Conservation (phyloP, 192 early-diverging fungal genomes). For the Funneliformis geosporum region DNA sequence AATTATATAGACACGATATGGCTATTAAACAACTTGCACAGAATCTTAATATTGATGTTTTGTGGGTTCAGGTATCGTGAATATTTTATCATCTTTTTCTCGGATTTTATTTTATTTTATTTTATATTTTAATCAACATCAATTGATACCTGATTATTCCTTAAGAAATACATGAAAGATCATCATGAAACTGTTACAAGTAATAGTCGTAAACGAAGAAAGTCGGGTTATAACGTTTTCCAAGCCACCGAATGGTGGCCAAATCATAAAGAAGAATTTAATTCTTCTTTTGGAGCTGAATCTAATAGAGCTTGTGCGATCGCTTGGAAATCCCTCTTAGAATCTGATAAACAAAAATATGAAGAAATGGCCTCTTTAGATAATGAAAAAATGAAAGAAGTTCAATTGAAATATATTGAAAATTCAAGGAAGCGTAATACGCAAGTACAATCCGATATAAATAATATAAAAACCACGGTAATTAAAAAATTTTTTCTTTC, state of each 20-base stretch:
- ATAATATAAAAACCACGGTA: background rate
- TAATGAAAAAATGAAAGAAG: background rate
- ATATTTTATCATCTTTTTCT: background rate
- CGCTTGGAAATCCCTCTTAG: background rate
- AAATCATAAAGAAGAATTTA: background rate
- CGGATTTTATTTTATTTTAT: background rate
- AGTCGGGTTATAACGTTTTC: background rate
- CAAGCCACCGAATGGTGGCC: background rate
- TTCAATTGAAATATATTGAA: background rate
- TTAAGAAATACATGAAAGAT: background rate
- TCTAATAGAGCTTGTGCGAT: background rate
- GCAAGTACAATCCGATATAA: background rate
- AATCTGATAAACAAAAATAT: background rate
- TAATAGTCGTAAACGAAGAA: background rate
- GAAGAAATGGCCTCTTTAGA: background rate
- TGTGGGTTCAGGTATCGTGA: background rate
- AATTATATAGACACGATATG: background rate
- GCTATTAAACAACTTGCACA: background rate
- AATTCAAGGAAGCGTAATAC: background rate
- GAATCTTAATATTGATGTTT: background rate
- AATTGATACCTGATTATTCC: background rate
- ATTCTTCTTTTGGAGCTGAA: background rate
- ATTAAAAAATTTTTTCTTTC: too few species aligned
- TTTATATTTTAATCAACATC: background rate
- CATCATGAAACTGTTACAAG: background rate